phyloP scores from a whole-genome alignment of 2,329 filamentous ascomycete genomes.

The Alternaria sp. region DNA sequence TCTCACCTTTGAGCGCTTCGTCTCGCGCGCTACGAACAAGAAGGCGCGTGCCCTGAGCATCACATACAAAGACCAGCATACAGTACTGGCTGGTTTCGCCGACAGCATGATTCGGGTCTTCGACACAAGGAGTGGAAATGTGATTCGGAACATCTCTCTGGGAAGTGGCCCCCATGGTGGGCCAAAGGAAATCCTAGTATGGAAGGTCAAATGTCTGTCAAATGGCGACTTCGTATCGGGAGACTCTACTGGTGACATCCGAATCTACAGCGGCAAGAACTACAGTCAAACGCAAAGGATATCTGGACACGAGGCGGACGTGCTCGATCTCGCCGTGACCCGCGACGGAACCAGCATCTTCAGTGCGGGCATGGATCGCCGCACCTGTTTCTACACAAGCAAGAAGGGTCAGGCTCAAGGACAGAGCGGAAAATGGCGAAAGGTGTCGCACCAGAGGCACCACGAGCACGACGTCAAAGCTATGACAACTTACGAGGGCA shows the following conservation, averaged over 20 bases:
- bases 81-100: constrained; percentile 89
- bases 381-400: constrained; percentile 78
- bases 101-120: constrained; percentile 94
- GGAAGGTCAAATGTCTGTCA: constrained; percentile 87
- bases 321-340: constrained; percentile 84
- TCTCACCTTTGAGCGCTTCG: constrained; percentile 76
- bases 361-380: constrained; percentile 89
- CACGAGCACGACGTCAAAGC: constrained; percentile 96
- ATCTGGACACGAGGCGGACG: constrained; percentile 85
- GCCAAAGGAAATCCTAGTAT: constrained; percentile 85
- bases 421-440: constrained; percentile 70
- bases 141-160: constrained; percentile 82
- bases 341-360: constrained; percentile 81
- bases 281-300: constrained; percentile 88
- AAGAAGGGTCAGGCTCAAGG: constrained; percentile 35
- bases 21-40: constrained; percentile 79
- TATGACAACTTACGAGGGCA: constrained; percentile 87
- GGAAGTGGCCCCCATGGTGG: constrained; percentile 79
- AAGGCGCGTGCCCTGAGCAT: constrained; percentile 90
- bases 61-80: constrained; percentile 82
- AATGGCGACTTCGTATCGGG: constrained; percentile 92
- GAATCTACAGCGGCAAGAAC: constrained; percentile 92
- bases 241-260: constrained; percentile 91
- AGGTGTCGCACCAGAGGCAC: constrained; percentile 83
- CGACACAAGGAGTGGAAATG: constrained; percentile 78